Evolutionary conservation across 345 rosid genomes (phyloP), one percentile per base, ranked within the genome.

Genomic region (Citrus medica): DNA sequence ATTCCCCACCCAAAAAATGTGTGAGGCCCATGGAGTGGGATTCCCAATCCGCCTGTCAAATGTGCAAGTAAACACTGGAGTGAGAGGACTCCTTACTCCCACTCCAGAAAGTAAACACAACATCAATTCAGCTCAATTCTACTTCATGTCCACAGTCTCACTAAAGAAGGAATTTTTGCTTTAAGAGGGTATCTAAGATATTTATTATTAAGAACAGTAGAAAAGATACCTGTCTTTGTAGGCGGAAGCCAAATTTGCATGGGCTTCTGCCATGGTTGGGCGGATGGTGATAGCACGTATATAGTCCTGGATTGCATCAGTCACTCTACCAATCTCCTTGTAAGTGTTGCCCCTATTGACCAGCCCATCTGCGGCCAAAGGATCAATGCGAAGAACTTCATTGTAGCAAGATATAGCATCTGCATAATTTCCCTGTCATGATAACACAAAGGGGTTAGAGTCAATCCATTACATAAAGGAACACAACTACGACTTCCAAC

Each of bases 231-330:
- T 97, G 84, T 97, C 99, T 82, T 97, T 97, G 78, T 97, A 94
- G 76, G 99, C 98, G n/a, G 99, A 97, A 78, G 99, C 99, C 81
- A 97, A 84, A 84, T 97, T 97, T 79, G 99, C 98, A 89, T 97
- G 99, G 58, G 99, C 99, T 86, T 97, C 99, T 73, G 98, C 95
- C 99, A 97, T 97, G 56, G 90, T 76, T 60, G 99, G 99, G 73
- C 97, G 87, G 74, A 93, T 80, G 67, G 19, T 92, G 68, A 97
- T 93, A 66, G 99, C 99, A 77, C 88, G 87, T 32, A 90, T 71
- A 69, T 97, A 97, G 80, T 97, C 99, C 79, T 97, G 98, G 75
- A 97, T 94, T 28, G 99, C 99, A 81, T 97, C 99, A 80, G 81
- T 88, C 46, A 94, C 97, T 86, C 98, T 89, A 75, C 99, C 98